These are phyloP conservation scores for Phytopythium oedochilum DNA, from an alignment of 352 stramenopile species.

Conservation along the genomic window DNA sequence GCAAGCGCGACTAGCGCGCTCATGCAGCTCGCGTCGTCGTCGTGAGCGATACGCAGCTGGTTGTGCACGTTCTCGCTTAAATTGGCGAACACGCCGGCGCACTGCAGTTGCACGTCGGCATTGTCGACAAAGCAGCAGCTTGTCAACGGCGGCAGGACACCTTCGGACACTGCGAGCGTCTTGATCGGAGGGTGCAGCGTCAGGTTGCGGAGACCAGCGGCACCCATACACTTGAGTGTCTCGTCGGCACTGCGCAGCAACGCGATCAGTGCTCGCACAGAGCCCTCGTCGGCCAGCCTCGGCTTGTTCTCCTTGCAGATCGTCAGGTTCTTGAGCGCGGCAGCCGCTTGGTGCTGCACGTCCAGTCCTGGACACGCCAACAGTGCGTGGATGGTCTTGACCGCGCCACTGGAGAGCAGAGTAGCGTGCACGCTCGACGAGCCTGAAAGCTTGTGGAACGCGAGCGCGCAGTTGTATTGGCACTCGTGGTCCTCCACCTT, in stretches of 20 bases:
- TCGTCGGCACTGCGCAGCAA: conserved; percentile 75
- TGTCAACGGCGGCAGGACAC: conserved; percentile 60
- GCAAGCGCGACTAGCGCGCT: conserved; percentile 65
- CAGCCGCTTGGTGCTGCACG: conserved; percentile 86
- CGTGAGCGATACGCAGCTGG: conserved; percentile 83
- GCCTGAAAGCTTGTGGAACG: conserved; percentile 85
- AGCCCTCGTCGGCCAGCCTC: conserved; percentile 77
- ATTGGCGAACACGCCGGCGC: conserved; percentile 85
- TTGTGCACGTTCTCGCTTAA: conserved; percentile 91
- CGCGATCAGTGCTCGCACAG: conserved; percentile 76
- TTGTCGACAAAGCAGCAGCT: conserved; percentile 48
- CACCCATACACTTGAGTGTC: conserved; percentile 83
- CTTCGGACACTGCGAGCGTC: conserved; percentile 62
- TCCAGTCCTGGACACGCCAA: conserved; percentile 67
- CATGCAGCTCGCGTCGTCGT: conserved; percentile 37
- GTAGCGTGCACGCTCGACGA: conserved; percentile 67
- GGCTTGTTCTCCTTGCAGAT: conserved; percentile 90
- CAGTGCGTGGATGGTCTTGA: conserved; percentile 66
- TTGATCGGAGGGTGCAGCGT: conserved; percentile 73
- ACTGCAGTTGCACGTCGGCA: conserved; percentile 88
- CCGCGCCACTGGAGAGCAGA: conserved; percentile 53
- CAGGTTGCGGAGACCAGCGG: conserved; percentile 86
- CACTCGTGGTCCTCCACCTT: conserved; percentile 90
- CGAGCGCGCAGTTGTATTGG: conserved; percentile 86
- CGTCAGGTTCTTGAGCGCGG: conserved; percentile 90